phyloP scores from a whole-genome alignment of 129 eudicot species.

The Tanacetum coccineum region DNA sequence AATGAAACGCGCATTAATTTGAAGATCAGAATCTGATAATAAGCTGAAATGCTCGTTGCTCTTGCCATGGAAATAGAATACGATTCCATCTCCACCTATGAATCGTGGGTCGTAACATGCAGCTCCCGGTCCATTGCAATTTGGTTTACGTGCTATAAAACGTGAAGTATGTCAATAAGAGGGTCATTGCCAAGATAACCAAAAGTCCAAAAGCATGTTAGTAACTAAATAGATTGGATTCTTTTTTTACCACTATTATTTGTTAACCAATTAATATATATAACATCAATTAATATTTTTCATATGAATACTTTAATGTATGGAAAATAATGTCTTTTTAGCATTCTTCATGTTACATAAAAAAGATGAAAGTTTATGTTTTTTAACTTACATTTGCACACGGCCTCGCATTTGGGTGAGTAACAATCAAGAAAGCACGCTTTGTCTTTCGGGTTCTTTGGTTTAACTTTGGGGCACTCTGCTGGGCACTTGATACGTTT shows the following conservation, averaged over 20 bases:
- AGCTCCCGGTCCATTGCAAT: conserved; percentile 46
- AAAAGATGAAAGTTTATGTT: too few relatives aligned
- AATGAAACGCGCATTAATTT: conserved; percentile 45
- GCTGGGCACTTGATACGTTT: conserved; percentile 37
- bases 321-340: background rate
- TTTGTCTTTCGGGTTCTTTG: conserved; percentile 40
- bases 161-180: too few relatives aligned
- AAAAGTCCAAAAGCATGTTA: background rate
- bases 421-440: conserved; percentile 46
- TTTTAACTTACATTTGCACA: conserved; percentile 46
- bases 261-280: too few relatives aligned
- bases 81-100: conserved; percentile 46
- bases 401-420: conserved; percentile 47
- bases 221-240: too few relatives aligned
- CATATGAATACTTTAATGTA: too few relatives aligned
- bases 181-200: too few relatives aligned
- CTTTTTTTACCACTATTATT: background rate
- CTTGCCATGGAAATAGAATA: conserved; percentile 45
- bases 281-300: too few relatives aligned
- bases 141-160: conserved; percentile 21
- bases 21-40: conserved; percentile 38
- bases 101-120: conserved; percentile 49
- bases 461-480: conserved; percentile 40
- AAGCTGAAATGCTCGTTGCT: conserved; percentile 41
- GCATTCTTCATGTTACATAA: background rate